A percentile compares a stretch with the other conserved stretches of the same genome.
These are phyloP conservation scores for Sclerotinia subarctica DNA, from an alignment of 2,329 filamentous ascomycete species.

Conservation along the genomic window DNA sequence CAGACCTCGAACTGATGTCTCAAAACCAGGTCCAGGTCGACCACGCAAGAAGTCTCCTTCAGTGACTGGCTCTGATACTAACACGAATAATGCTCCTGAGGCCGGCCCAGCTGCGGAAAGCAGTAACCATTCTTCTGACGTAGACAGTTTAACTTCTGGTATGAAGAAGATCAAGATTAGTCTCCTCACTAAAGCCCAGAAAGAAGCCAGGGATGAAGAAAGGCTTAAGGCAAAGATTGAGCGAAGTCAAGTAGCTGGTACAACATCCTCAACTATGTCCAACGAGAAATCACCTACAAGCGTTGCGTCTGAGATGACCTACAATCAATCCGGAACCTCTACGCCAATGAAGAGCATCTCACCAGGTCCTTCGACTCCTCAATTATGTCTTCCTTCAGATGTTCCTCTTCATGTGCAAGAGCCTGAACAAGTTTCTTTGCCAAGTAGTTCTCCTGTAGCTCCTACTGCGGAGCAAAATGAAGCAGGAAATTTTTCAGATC, in stretches of 20 bases:
- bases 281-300: constrained; percentile 9
- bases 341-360: constrained; percentile 20
- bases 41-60: constrained; percentile 34
- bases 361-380: constrained; percentile 26
- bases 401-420: constrained; percentile 26
- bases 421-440: constrained; percentile 29
- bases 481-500: constrained; percentile 14
- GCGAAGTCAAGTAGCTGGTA: constrained; percentile 19
- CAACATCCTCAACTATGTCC: constrained; percentile 22
- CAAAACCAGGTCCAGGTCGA: constrained; percentile 36
- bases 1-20: constrained; percentile 42
- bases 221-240: constrained; percentile 13
- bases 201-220: constrained; percentile 48
- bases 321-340: background rate
- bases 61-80: constrained; percentile 24
- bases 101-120: constrained; percentile 18
- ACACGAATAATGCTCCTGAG: background rate
- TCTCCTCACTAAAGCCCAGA: constrained; percentile 53
- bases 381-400: constrained; percentile 22
- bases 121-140: constrained; percentile 36
- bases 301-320: background rate
- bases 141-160: constrained; percentile 55
- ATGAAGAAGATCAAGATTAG: constrained; percentile 64
- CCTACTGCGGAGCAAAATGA: constrained; percentile 12
- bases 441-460: constrained; percentile 30